Evolutionary conservation across 257 asterid genomes (phyloP).

Genomic region (Jacaranda copaia): DNA sequence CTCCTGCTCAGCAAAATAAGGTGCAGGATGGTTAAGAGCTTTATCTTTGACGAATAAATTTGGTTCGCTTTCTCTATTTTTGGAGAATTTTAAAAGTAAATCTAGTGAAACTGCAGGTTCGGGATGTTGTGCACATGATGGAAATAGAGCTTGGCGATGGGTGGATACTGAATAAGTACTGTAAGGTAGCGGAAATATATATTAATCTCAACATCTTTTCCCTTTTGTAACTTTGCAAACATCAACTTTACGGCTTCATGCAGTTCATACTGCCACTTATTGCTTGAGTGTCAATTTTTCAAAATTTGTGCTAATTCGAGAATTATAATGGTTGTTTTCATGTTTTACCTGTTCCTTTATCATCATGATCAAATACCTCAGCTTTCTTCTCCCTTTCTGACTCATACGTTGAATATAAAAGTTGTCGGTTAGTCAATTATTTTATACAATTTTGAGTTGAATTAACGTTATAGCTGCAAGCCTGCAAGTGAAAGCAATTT

Average conservation of each 20-base stretch:
- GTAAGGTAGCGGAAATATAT: constrained; percentile 56
- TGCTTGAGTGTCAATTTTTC: constrained; percentile 7
- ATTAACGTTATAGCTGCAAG: neutral
- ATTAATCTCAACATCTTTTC: neutral
- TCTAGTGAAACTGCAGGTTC: constrained; percentile 54
- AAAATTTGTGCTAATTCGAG: neutral
- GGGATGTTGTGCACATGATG: constrained; percentile 73
- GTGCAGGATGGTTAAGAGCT: constrained; percentile 40
- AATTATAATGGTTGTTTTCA: constrained; percentile 11
- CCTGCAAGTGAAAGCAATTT: neutral
- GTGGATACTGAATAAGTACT: constrained; percentile 66
- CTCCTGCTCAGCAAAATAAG: constrained; percentile 67
- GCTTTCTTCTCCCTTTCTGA: constrained; percentile 2
- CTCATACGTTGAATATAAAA: neutral
- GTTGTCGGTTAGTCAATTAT: neutral
- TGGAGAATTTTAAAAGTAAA: constrained; percentile 11
- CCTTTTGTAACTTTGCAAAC: neutral
- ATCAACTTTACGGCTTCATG: neutral
- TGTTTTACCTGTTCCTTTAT: neutral
- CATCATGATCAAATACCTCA: neutral
- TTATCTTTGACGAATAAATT: constrained; percentile 10
- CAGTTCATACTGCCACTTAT: neutral
- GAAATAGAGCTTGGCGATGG: constrained; percentile 90
- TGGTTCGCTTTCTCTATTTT: constrained; percentile 17
- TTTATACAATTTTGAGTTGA: neutral